phyloP scores from a whole-genome alignment of 2,329 filamentous ascomycete species.

The Colletotrichum cereale region DNA sequence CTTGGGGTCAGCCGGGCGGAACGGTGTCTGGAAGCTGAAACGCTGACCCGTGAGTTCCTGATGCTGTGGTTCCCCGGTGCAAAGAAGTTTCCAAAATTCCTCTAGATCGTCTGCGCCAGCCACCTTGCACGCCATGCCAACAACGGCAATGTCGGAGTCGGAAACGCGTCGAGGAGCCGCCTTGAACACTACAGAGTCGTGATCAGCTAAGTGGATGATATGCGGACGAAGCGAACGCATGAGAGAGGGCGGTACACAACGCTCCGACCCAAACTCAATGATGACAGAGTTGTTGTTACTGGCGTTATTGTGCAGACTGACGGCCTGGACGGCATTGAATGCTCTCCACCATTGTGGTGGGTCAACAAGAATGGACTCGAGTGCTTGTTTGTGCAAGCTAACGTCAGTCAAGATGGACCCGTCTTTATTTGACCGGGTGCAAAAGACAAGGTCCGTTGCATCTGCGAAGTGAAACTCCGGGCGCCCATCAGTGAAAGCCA shows the following conservation, averaged over 20 bases:
- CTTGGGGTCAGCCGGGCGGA: not conserved
- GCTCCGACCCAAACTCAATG: constrained; percentile 53
- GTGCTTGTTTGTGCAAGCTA: constrained; percentile 47
- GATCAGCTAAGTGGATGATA: constrained; percentile 40
- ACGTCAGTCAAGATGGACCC: constrained; percentile 42
- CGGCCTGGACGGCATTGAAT: constrained; percentile 42
- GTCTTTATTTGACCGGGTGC: constrained; percentile 34
- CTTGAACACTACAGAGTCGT: not conserved
- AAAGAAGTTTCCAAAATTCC: constrained; percentile 50
- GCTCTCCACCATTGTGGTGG: constrained; percentile 51
- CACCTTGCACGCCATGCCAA: constrained; percentile 57
- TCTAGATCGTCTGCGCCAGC: constrained; percentile 54
- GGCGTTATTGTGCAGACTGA: constrained; percentile 35
- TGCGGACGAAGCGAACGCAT: constrained; percentile 44
- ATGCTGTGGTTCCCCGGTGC: constrained; percentile 33
- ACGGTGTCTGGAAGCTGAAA: not conserved
- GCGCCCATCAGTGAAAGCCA: constrained; percentile 13
- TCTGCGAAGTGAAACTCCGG: constrained; percentile 50
- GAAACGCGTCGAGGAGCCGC: not conserved
- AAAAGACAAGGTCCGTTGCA: constrained; percentile 45
- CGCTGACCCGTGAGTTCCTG: not conserved
- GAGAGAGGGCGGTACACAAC: constrained; percentile 52
- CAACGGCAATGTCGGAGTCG: constrained; percentile 48
- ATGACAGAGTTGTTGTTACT: not conserved
- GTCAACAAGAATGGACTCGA: constrained; percentile 52